phyloP scores from a whole-genome alignment of 192 early-diverging fungal species.

The Coemansia sp. region DNA sequence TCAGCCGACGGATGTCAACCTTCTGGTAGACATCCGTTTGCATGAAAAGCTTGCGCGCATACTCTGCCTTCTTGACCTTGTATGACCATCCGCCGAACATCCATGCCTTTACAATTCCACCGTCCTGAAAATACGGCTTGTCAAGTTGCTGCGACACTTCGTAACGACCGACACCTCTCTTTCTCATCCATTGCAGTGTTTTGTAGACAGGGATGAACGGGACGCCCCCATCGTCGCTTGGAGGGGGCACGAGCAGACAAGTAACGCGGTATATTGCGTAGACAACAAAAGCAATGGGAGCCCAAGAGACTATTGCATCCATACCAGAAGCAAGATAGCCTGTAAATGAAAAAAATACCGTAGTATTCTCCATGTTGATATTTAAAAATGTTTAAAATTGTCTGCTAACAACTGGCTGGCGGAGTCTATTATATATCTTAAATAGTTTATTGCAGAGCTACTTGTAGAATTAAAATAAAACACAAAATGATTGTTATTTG shows the following conservation, averaged over 20 bases:
- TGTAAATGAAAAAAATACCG: not conserved
- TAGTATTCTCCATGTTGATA: not conserved
- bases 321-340: not conserved
- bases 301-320: constrained; percentile 1
- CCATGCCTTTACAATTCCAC: constrained; percentile 52
- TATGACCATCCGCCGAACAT: constrained; percentile 53
- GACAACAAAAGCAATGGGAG: not conserved
- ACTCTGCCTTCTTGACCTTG: constrained; percentile 49
- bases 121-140: constrained; percentile 25
- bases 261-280: constrained; percentile 25
- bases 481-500: too few species aligned
- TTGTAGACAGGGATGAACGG: constrained; percentile 45
- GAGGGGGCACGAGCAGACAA: constrained; percentile 21
- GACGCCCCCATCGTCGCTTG: constrained; percentile 44
- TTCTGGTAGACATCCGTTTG: constrained; percentile 52
- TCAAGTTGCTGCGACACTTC: constrained; percentile 47
- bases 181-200: constrained; percentile 41
- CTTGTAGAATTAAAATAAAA: not conserved
- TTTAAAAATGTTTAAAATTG: not conserved
- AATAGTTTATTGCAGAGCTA: not conserved
- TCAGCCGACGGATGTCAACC: constrained; percentile 40
- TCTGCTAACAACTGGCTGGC: not conserved
- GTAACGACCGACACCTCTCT: constrained; percentile 43
- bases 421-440: not conserved
- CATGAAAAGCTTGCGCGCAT: constrained; percentile 51